These are phyloP conservation scores for Aspergillus cavernicola DNA, from an alignment of 495 filamentous ascomycete genomes.

Conservation along the genomic window DNA sequence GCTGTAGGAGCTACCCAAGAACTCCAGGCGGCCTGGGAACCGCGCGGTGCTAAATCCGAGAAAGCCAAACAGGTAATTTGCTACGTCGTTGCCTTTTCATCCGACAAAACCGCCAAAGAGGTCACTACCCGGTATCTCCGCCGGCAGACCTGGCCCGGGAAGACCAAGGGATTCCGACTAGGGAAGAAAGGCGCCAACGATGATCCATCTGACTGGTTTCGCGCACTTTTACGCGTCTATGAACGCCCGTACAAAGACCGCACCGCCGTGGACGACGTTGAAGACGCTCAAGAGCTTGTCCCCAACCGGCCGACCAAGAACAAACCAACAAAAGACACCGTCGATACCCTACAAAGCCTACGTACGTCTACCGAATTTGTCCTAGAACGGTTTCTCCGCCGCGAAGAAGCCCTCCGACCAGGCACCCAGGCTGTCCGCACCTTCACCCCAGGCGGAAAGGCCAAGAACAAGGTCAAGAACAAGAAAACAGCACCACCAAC, in stretches of 20 bases:
- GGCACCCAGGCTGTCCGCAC: slow-evolving; percentile 65
- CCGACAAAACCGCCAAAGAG: slow-evolving; percentile 88
- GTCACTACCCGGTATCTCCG: slow-evolving; percentile 91
- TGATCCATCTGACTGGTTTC: slow-evolving; percentile 83
- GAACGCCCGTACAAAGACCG: slow-evolving; percentile 50
- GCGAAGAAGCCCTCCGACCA: slow-evolving; percentile 84
- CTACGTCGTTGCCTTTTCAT: slow-evolving; percentile 83
- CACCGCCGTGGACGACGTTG: slow-evolving; percentile 70
- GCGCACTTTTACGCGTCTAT: slow-evolving; percentile 70
- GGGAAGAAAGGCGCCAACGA: slow-evolving; percentile 73
- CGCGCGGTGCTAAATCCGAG: slow-evolving; percentile 74
- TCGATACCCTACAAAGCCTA: slow-evolving; percentile 79
- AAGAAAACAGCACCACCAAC: background rate
- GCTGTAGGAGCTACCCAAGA: slow-evolving; percentile 65
- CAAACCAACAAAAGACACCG: slow-evolving; percentile 58
- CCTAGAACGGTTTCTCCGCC: slow-evolving; percentile 80
- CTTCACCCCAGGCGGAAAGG: slow-evolving; percentile 62
- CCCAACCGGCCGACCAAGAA: slow-evolving; percentile 62
- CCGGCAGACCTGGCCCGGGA: slow-evolving; percentile 77
- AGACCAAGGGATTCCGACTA: slow-evolving; percentile 83
- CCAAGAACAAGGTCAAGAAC: slow-evolving; percentile 43
- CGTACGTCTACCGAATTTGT: slow-evolving; percentile 82
- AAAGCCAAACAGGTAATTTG: slow-evolving; percentile 85
- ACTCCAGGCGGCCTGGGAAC: slow-evolving; percentile 72
- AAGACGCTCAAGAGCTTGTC: slow-evolving; percentile 72